A percentile compares a stretch with the other conserved stretches of the same genome.
Evolutionary conservation across 2,329 filamentous ascomycete genomes (phyloP).

Genomic region (Daldinia sp.): DNA sequence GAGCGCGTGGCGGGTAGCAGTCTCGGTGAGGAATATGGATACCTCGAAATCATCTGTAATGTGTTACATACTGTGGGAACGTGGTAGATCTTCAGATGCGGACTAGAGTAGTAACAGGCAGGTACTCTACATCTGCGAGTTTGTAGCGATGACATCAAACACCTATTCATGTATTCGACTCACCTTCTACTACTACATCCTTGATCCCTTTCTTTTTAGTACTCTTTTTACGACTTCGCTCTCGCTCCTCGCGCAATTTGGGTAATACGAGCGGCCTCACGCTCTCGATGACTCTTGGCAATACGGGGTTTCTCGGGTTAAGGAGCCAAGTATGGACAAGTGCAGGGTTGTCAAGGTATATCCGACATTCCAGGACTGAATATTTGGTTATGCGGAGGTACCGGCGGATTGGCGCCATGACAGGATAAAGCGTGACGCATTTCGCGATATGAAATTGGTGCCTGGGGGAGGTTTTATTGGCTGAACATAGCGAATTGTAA

Average conservation of each 20-base stretch:
- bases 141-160: slow-evolving; percentile 9
- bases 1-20: slow-evolving; percentile 84
- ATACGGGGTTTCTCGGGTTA: slow-evolving; percentile 77
- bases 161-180: slow-evolving; percentile 46
- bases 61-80: slow-evolving; percentile 44
- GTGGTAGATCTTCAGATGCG: slow-evolving; percentile 32
- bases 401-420: slow-evolving; percentile 87
- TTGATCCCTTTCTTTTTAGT: slow-evolving; percentile 86
- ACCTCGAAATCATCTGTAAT: slow-evolving; percentile 90
- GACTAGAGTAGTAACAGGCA: slow-evolving; percentile 23
- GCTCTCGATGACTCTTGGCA: slow-evolving; percentile 85
- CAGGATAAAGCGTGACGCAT: slow-evolving; percentile 40
- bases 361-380: slow-evolving; percentile 95
- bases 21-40: slow-evolving; percentile 91
- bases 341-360: slow-evolving; percentile 92
- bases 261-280: slow-evolving; percentile 89
- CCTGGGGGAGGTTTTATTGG: not conserved
- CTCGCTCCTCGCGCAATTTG: slow-evolving; percentile 84
- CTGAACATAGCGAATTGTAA: slow-evolving; percentile 1
- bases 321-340: slow-evolving; percentile 87
- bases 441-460: slow-evolving; percentile 24
- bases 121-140: slow-evolving; percentile 27
- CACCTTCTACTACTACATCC: slow-evolving; percentile 86
- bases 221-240: slow-evolving; percentile 67
- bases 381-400: slow-evolving; percentile 93